A percentile compares a stretch with the other conserved stretches of the same genome.
phyloP scores from a whole-genome alignment of 176 grass and related monocot species.

The Eragrostis curvula region DNA sequence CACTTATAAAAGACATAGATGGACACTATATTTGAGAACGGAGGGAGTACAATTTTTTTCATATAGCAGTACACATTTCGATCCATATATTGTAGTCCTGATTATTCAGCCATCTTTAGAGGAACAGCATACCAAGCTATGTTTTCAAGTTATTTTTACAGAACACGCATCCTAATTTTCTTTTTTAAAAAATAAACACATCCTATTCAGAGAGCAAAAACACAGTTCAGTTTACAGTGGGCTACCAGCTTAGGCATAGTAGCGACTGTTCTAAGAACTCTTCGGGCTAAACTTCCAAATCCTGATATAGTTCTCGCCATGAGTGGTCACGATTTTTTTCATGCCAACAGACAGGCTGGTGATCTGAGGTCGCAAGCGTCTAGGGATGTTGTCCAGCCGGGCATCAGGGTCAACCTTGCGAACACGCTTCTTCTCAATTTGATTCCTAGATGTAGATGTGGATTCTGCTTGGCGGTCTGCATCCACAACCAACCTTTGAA shows the following conservation, averaged over 20 bases:
- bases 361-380: constrained; percentile 62
- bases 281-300: constrained; percentile 63
- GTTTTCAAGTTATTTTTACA: constrained; percentile 14
- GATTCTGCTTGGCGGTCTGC: constrained; percentile 16
- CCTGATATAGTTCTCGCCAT: constrained; percentile 76
- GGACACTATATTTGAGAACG: too few species aligned
- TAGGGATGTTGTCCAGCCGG: constrained; percentile 57
- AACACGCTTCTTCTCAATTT: constrained; percentile 64
- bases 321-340: constrained; percentile 89
- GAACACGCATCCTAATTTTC: not conserved
- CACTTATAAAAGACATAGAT: too few species aligned
- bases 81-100: not conserved
- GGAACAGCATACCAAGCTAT: not conserved
- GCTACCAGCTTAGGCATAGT: not conserved
- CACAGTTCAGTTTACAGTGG: not conserved
- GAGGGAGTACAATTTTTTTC: not conserved
- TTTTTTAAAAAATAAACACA: not conserved
- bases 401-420: constrained; percentile 45
- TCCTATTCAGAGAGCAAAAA: not conserved
- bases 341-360: constrained; percentile 70
- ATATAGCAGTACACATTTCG: not conserved
- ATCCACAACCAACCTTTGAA: constrained; percentile 55
- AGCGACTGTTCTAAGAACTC: not conserved
- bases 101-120: not conserved
- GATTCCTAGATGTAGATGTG: constrained; percentile 10